Percentiles rank a stretch among this genome's conserved stretches.
Evolutionary conservation across 2,329 filamentous ascomycete species (phyloP).

Genomic region (Escovopsis sp.): DNA sequence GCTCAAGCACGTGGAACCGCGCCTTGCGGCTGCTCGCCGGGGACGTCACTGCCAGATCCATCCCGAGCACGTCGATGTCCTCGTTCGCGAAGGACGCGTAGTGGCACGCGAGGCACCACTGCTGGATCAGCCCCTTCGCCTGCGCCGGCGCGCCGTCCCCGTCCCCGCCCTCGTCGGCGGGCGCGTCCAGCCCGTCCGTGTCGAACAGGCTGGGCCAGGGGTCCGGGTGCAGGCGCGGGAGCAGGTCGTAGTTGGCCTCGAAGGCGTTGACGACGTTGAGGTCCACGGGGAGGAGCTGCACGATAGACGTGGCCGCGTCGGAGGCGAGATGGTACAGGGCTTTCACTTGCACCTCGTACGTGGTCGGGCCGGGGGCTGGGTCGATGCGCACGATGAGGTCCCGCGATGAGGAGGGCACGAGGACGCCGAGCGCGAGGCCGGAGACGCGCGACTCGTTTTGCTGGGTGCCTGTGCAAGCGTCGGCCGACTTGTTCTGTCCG

Average conservation of each 20-base stretch:
- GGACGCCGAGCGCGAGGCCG: slow-evolving; percentile 29
- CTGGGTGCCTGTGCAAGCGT: slow-evolving; percentile 21
- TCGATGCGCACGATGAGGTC: slow-evolving; percentile 32
- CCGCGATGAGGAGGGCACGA: slow-evolving; percentile 29
- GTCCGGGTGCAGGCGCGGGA: slow-evolving; percentile 60
- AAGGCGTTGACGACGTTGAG: slow-evolving; percentile 70
- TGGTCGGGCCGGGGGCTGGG: slow-evolving; percentile 33
- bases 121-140: slow-evolving; percentile 54
- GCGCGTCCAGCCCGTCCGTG: slow-evolving; percentile 29
- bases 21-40: slow-evolving; percentile 40
- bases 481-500: slow-evolving; percentile 18
- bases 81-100: slow-evolving; percentile 66
- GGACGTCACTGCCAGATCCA: slow-evolving; percentile 45
- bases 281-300: slow-evolving; percentile 53
- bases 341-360: slow-evolving; percentile 54
- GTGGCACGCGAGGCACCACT: slow-evolving; percentile 61
- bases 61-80: slow-evolving; percentile 45
- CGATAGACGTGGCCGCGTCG: slow-evolving; percentile 67
- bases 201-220: slow-evolving; percentile 83
- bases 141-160: slow-evolving; percentile 13
- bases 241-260: slow-evolving; percentile 79
- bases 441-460: slow-evolving; percentile 26
- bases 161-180: slow-evolving; percentile 13
- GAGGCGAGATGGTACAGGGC: slow-evolving; percentile 65
- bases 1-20: slow-evolving; percentile 34